A percentile compares a stretch with the other conserved stretches of the same genome.
Evolutionary conservation across 106 monocot genomes (phyloP).

Genomic region (Dendrobium nobile): DNA sequence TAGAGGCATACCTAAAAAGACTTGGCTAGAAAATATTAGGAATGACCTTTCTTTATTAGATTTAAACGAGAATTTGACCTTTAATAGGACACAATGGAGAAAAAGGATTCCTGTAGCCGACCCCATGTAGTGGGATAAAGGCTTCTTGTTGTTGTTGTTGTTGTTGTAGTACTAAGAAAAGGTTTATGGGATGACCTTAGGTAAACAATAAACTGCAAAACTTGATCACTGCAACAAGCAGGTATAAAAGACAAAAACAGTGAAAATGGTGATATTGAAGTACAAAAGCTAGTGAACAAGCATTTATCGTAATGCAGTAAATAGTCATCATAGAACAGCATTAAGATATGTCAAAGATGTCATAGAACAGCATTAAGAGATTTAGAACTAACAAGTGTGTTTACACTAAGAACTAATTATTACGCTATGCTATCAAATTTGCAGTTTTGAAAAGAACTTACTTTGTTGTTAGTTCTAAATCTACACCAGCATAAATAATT

Average conservation of each 20-base stretch:
- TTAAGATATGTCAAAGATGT: background rate
- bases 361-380: background rate
- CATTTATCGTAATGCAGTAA: background rate
- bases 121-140: no score
- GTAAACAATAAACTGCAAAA: no score
- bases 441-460: conserved; percentile 17
- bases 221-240: background rate
- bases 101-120: no score
- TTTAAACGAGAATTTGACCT: no score
- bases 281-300: background rate
- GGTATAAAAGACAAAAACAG: background rate
- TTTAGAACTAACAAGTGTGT: background rate
- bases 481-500: conserved; percentile 53
- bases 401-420: background rate
- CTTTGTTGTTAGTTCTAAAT: conserved; percentile 76
- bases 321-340: background rate
- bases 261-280: background rate
- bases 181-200: no score
- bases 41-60: no score
- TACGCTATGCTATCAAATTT: background rate
- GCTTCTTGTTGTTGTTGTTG: no score
- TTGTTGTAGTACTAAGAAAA: no score
- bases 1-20: no score
- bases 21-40: no score
- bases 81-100: no score